These are phyloP conservation scores for Heritiera littoralis DNA, from an alignment of 345 rosid genomes.

Conservation along the genomic window DNA sequence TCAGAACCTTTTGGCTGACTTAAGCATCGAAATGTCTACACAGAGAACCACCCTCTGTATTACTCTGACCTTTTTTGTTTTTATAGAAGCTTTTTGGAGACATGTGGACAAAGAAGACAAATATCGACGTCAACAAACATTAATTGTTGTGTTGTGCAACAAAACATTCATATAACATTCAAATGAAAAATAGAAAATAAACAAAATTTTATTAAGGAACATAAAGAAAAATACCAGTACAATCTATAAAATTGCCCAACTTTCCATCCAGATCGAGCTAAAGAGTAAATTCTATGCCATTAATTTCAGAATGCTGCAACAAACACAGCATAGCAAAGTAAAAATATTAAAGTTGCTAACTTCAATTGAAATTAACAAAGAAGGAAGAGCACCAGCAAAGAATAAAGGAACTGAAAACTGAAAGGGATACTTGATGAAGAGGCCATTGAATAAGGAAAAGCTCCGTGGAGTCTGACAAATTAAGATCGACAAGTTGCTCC, in stretches of 20 bases:
- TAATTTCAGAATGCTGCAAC: slow-evolving; percentile 61
- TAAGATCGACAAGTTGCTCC: slow-evolving; percentile 46
- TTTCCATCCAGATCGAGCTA: slow-evolving; percentile 48
- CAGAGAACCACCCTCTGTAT: too few species aligned
- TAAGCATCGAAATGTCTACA: too few species aligned
- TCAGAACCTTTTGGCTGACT: too few species aligned
- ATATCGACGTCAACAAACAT: too few species aligned
- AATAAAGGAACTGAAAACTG: neutral
- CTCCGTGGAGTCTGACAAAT: slow-evolving; percentile 44
- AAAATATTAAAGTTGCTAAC: neutral
- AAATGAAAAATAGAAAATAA: neutral
- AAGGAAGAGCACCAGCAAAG: neutral
- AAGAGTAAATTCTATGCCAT: slow-evolving; percentile 52
- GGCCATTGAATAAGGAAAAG: slow-evolving; percentile 92
- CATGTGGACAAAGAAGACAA: too few species aligned
- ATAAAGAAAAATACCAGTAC: slow-evolving; percentile 43
- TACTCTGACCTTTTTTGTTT: too few species aligned
- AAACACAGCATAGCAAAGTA: neutral
- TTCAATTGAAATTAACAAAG: neutral
- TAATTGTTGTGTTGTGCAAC: too few species aligned
- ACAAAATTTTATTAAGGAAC: too few species aligned
- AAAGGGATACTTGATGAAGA: slow-evolving; percentile 43
- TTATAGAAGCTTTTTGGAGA: too few species aligned
- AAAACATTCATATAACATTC: too few species aligned
- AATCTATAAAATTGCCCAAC: slow-evolving; percentile 59